phyloP scores from a whole-genome alignment of 805 yeast species.

The Schizosaccharomyces lindneri region DNA sequence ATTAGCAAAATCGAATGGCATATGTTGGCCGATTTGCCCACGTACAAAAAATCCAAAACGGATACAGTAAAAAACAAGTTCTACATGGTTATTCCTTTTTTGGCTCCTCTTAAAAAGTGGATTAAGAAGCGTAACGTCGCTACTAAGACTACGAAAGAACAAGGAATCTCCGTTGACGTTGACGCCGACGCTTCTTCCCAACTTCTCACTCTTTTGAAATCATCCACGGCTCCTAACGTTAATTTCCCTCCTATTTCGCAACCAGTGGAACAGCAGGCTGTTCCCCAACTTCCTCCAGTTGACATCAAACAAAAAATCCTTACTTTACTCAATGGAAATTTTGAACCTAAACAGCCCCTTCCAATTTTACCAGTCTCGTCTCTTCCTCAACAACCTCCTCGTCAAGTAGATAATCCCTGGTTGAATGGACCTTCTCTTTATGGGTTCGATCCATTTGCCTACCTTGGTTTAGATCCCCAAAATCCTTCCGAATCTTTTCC shows the following conservation, averaged over 20 bases:
- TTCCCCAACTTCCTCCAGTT: background rate
- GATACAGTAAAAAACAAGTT: conserved; percentile 8
- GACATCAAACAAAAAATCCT: background rate
- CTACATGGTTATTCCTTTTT: conserved; percentile 17
- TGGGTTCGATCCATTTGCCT: background rate
- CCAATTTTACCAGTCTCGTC: background rate
- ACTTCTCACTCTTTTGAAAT: background rate
- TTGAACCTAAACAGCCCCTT: background rate
- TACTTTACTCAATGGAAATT: background rate
- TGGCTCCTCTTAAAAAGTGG: conserved; percentile 14
- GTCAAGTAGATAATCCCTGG: background rate
- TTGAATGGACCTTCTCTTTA: no score
- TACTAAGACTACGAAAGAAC: background rate
- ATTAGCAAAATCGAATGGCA: conserved; percentile 23
- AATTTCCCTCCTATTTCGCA: background rate
- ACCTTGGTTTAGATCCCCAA: background rate
- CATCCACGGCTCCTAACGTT: background rate
- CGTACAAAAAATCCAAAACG: conserved; percentile 7
- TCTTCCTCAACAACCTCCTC: background rate
- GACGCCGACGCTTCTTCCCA: conserved; percentile 4
- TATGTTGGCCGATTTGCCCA: conserved; percentile 13
- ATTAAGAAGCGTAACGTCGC: conserved; percentile 12
- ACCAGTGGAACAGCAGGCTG: background rate
- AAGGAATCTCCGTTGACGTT: background rate
- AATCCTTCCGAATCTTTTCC: background rate